Conservation (phyloP, 2,329 filamentous ascomycete genomes). For the Aspergillus vadensis region DNA sequence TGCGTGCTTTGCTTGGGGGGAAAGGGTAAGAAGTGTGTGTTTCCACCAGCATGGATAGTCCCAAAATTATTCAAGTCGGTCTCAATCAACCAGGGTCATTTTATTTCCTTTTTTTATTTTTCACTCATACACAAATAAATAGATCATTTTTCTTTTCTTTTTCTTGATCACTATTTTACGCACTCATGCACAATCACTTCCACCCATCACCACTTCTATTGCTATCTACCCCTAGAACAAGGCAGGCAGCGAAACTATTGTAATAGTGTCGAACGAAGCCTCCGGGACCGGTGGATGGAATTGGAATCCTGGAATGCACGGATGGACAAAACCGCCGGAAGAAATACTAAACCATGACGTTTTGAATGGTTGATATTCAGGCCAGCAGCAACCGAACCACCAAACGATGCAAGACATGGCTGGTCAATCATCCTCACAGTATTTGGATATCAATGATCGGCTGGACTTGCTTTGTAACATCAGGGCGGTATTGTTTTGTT, state of each 20-base stretch:
- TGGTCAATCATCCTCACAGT: neutral
- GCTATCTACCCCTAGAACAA: neutral
- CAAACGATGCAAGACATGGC: neutral
- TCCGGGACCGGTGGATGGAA: neutral
- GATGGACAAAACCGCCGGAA: slow-evolving; percentile 1
- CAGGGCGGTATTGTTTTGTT: neutral
- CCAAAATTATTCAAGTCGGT: neutral
- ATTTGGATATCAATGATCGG: neutral
- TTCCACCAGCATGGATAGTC: slow-evolving; percentile 5
- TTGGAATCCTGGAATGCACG: neutral
- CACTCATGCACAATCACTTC: neutral
- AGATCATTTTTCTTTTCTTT: neutral
- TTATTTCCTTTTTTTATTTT: neutral
- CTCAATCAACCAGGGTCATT: neutral
- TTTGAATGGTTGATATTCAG: neutral
- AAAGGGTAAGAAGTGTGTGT: too few relatives aligned
- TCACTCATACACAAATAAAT: too few relatives aligned
- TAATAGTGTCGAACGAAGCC: too few relatives aligned
- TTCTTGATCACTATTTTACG: neutral
- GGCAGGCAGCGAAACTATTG: neutral
- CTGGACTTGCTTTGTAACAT: neutral
- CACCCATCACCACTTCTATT: neutral
- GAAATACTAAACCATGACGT: neutral
- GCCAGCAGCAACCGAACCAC: neutral
- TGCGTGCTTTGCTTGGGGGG: slow-evolving; percentile 3